phyloP scores from a whole-genome alignment of 179 eudicot genomes.

The Beta macrorhiza region DNA sequence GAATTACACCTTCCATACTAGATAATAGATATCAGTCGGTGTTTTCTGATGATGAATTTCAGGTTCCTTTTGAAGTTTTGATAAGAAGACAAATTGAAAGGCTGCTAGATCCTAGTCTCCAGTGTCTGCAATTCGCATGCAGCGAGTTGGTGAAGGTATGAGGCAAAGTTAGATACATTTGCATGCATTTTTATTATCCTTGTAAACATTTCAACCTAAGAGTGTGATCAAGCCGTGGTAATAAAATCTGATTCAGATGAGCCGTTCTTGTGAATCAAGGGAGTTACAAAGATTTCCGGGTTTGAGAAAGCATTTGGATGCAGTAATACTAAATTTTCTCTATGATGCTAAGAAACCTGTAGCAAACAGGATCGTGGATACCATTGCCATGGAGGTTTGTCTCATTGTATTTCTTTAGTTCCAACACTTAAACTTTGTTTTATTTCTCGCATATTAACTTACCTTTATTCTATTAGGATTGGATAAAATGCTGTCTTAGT shows the following conservation, averaged over 20 bases:
- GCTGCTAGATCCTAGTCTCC: constrained; percentile 80
- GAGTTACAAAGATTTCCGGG: constrained; percentile 32
- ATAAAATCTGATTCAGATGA: constrained; percentile 50
- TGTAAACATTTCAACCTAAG: not conserved
- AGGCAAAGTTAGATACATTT: not conserved
- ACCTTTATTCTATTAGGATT: not conserved
- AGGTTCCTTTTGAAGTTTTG: constrained; percentile 85
- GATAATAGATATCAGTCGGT: not conserved
- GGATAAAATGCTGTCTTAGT: not conserved
- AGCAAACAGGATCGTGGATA: constrained; percentile 31
- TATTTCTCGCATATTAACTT: not conserved
- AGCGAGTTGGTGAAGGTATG: constrained; percentile 72
- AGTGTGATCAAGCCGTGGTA: not conserved
- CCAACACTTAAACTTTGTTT: too few species aligned
- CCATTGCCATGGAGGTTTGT: constrained; percentile 37
- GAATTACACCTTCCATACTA: not conserved
- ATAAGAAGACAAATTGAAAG: constrained; percentile 74
- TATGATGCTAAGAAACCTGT: constrained; percentile 27
- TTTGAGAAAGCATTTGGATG: constrained; percentile 21
- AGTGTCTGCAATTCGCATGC: constrained; percentile 74
- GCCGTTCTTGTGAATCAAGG: constrained; percentile 38
- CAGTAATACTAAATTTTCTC: constrained; percentile 29
- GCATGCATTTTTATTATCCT: not conserved
- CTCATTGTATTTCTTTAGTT: not conserved
- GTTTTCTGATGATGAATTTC: constrained; percentile 7